These are phyloP conservation scores for Epichloe festucae DNA, from an alignment of 2,329 filamentous ascomycete species.

Conservation along the genomic window DNA sequence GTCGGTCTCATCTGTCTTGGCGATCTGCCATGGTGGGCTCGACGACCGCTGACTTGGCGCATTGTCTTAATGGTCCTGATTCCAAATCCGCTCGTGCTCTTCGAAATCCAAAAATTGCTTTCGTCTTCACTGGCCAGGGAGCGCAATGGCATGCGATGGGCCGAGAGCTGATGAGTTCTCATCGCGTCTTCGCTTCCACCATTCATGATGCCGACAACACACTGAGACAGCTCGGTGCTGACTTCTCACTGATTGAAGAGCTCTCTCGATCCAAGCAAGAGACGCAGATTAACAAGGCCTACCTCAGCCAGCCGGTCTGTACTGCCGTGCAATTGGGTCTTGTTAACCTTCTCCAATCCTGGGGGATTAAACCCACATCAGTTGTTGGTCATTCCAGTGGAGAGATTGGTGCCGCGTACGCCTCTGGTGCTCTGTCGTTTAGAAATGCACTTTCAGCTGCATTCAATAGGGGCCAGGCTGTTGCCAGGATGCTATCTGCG, in stretches of 20 bases:
- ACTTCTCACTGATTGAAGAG: slow-evolving; percentile 26
- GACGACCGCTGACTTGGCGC: slow-evolving; percentile 31
- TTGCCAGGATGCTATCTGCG: neutral
- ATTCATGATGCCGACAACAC: slow-evolving; percentile 20
- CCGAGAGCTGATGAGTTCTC: slow-evolving; percentile 20
- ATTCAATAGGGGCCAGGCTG: slow-evolving; percentile 25
- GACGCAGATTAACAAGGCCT: slow-evolving; percentile 23
- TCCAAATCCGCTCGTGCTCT: slow-evolving; percentile 7
- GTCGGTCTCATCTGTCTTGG: slow-evolving; percentile 30
- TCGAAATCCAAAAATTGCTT: slow-evolving; percentile 13
- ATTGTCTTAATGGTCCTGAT: slow-evolving; percentile 25
- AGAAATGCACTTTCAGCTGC: slow-evolving; percentile 33
- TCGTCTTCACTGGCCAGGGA: slow-evolving; percentile 28
- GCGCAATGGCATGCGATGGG: slow-evolving; percentile 27
- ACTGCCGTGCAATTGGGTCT: slow-evolving; percentile 36
- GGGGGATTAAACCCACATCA: slow-evolving; percentile 25
- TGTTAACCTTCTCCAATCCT: slow-evolving; percentile 29
- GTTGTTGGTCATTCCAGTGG: slow-evolving; percentile 35
- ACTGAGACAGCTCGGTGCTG: slow-evolving; percentile 20
- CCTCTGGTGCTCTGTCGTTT: slow-evolving; percentile 30
- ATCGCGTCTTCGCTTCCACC: slow-evolving; percentile 22
- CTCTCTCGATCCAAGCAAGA: slow-evolving; percentile 21
- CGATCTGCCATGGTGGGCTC: slow-evolving; percentile 29
- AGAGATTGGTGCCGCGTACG: slow-evolving; percentile 35
- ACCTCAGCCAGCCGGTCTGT: slow-evolving; percentile 31